These are phyloP conservation scores for Hamigera avellanea DNA, from an alignment of 495 filamentous ascomycete species.

Conservation along the genomic window DNA sequence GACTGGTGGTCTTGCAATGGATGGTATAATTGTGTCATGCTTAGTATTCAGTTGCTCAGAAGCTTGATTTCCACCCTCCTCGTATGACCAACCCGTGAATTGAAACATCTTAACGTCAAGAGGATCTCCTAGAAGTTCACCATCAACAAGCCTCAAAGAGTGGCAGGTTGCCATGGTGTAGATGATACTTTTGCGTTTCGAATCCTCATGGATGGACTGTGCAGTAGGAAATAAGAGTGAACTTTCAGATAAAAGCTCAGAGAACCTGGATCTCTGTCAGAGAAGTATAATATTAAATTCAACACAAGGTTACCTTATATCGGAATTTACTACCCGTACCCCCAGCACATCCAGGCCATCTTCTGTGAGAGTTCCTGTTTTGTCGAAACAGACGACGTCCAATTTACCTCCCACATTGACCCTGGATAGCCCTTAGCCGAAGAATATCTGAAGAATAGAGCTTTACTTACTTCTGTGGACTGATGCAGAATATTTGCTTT, in stretches of 20 bases:
- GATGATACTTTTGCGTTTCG: conserved; percentile 57
- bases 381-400: conserved; percentile 96
- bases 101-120: conserved; percentile 98
- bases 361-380: conserved; percentile 95
- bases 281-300: neutral
- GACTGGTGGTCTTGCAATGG: conserved; percentile 72
- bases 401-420: conserved; percentile 95
- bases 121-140: conserved; percentile 84
- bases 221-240: conserved; percentile 42
- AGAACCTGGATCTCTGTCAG: conserved; percentile 36
- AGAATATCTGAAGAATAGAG: neutral
- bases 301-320: conserved; percentile 28
- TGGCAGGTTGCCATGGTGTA: conserved; percentile 98
- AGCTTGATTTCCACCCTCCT: conserved; percentile 56
- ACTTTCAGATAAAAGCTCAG: conserved; percentile 44
- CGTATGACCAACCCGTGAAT: conserved; percentile 87
- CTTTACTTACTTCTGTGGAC: conserved; percentile 58
- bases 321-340: conserved; percentile 59
- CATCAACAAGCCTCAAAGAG: conserved; percentile 75
- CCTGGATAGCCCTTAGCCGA: conserved; percentile 19
- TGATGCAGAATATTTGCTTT: conserved; percentile 93
- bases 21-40: conserved; percentile 57
- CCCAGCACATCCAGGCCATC: conserved; percentile 95
- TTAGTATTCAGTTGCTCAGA: conserved; percentile 44
- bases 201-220: conserved; percentile 43